Percentiles rank a stretch among this genome's conserved stretches.
These are phyloP conservation scores for Gamarada debralockiae DNA, from an alignment of 495 filamentous ascomycete species.

Conservation along the genomic window DNA sequence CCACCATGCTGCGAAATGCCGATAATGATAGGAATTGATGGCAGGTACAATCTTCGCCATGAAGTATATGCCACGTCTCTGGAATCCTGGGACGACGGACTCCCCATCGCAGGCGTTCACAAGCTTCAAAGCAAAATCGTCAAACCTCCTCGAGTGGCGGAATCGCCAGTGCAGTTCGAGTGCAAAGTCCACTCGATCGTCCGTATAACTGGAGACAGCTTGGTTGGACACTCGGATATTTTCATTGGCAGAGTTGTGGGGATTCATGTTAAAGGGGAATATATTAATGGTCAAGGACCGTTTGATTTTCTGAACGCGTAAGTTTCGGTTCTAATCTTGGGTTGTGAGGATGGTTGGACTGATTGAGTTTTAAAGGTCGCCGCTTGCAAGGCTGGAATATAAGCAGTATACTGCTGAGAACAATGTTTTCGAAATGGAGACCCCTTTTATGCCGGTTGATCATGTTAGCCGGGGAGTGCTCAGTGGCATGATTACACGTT, in stretches of 20 bases:
- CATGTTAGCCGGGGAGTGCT: neutral
- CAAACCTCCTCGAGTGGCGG: conserved; percentile 1
- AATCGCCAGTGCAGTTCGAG: conserved; percentile 11
- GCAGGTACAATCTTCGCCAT: neutral
- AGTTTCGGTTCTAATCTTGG: neutral
- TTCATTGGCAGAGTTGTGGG: conserved; percentile 10
- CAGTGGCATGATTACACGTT: no score
- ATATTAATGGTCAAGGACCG: neutral
- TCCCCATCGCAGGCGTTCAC: conserved; percentile 1
- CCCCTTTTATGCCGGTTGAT: neutral
- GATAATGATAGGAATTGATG: no score
- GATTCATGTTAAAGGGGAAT: conserved; percentile 9
- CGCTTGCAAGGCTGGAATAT: neutral
- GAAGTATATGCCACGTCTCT: conserved; percentile 1
- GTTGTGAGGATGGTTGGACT: neutral
- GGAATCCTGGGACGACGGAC: conserved; percentile 12
- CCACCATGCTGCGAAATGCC: neutral
- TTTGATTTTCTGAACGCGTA: neutral
- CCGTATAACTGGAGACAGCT: neutral
- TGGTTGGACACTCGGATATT: conserved; percentile 9
- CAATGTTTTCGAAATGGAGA: conserved; percentile 1
- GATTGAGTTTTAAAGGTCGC: no score
- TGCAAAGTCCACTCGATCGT: conserved; percentile 9
- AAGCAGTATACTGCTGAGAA: neutral
- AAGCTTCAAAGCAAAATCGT: conserved; percentile 3